A percentile compares a stretch with the other conserved stretches of the same genome.
Evolutionary conservation across 305 asterid genomes (phyloP).

Genomic region (Fraxinus ornus): DNA sequence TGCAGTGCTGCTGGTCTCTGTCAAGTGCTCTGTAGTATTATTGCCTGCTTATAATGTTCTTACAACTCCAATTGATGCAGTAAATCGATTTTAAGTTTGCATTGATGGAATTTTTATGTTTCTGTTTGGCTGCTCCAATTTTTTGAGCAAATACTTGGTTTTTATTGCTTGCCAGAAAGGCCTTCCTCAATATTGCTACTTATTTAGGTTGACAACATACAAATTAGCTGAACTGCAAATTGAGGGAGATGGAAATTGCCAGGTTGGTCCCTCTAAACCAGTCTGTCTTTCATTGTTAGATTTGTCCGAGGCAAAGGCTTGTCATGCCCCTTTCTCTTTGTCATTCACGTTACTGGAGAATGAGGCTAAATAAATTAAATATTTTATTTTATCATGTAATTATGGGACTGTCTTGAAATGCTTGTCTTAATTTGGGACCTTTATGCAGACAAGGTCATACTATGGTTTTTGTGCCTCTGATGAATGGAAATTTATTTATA

Average conservation of each 20-base stretch:
- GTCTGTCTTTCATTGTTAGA: background rate
- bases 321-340: background rate
- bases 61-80: background rate
- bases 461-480: background rate
- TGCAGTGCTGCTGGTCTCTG: background rate
- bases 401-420: background rate
- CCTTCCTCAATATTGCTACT: background rate
- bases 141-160: background rate
- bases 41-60: background rate
- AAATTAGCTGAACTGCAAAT: constrained; percentile 83
- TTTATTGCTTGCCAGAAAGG: background rate
- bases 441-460: background rate
- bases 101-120: background rate
- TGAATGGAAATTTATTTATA: background rate
- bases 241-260: constrained; percentile 97
- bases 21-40: background rate
- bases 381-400: background rate
- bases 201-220: constrained; percentile 48
- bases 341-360: background rate
- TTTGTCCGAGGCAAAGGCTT: constrained; percentile 4
- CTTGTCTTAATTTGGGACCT: background rate
- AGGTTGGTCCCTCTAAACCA: constrained; percentile 52
- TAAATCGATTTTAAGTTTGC: background rate
- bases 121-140: constrained; percentile 39
- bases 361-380: background rate